Evolutionary conservation across 371 early-diverging fungal genomes (phyloP).

Genomic region (Cokeromyces recurvatus): DNA sequence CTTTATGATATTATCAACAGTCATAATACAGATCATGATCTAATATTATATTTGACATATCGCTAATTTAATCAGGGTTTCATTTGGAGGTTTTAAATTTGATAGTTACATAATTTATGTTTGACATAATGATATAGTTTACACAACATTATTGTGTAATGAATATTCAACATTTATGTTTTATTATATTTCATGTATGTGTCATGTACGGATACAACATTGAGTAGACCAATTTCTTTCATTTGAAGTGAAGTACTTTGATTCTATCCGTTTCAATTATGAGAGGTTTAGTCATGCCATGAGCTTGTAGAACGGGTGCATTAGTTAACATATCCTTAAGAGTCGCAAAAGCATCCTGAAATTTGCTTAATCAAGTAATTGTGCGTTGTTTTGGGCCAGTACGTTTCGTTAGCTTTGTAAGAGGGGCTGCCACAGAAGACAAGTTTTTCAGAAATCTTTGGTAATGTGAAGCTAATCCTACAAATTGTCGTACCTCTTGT

Average conservation of each 20-base stretch:
- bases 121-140: no score
- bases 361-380: conserved; percentile 4
- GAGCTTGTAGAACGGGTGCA: conserved; percentile 16
- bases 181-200: no score
- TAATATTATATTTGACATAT: no score
- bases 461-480: conserved; percentile 27
- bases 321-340: conserved; percentile 5
- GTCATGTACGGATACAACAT: no score
- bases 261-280: conserved; percentile 33
- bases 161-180: no score
- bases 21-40: no score
- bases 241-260: conserved; percentile 13
- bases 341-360: conserved; percentile 10
- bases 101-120: no score
- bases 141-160: no score
- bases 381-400: conserved; percentile 1
- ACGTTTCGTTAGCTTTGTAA: conserved; percentile 22
- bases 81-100: no score
- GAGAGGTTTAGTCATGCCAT: conserved; percentile 19
- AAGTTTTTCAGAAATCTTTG: conserved; percentile 21
- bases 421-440: conserved; percentile 34
- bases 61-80: no score
- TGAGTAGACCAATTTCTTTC: conserved; percentile 14
- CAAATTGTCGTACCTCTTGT: conserved; percentile 27
- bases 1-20: no score